A percentile compares a stretch with the other conserved stretches of the same genome.
Conservation (phyloP, 1,284 basidiomycete species). For the Sanghuangporus baumii region DNA sequence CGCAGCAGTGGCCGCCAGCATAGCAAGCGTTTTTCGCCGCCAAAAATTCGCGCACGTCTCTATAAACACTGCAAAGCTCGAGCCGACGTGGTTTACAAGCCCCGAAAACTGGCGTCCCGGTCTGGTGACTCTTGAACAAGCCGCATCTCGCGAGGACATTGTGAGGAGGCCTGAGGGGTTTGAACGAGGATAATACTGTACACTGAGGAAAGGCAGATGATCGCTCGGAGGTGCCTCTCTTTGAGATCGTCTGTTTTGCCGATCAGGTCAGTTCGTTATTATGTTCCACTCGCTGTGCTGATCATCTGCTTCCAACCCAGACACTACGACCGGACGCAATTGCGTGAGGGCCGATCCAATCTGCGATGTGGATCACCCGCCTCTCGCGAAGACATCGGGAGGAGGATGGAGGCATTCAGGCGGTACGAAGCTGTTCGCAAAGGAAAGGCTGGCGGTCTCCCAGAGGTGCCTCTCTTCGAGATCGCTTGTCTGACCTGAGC, state of each 20-base stretch:
- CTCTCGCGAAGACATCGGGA: background rate
- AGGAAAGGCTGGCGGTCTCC: background rate
- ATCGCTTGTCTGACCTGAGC: background rate
- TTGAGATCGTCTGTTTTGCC: background rate
- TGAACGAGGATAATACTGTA: background rate
- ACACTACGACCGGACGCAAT: no score
- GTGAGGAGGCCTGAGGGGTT: conserved; percentile 3
- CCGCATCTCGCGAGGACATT: conserved; percentile 6
- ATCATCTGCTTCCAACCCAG: no score
- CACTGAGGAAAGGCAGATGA: background rate
- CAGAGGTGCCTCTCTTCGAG: background rate
- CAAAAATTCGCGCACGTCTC: background rate
- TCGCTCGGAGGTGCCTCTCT: background rate
- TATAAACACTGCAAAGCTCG: background rate
- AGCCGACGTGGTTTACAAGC: background rate
- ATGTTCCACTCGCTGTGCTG: no score
- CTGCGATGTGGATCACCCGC: background rate
- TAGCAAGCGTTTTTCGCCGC: background rate
- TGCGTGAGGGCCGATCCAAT: no score
- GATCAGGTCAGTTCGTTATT: background rate
- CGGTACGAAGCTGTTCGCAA: background rate
- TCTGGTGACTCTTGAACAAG: conserved; percentile 6
- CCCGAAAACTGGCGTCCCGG: conserved; percentile 6
- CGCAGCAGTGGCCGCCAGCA: background rate
- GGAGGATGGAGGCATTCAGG: conserved; percentile 1